Percentiles rank a stretch among this genome's conserved stretches.
These are phyloP conservation scores for Amyloporia xantha DNA, from an alignment of 768 basidiomycete species.

Conservation along the genomic window DNA sequence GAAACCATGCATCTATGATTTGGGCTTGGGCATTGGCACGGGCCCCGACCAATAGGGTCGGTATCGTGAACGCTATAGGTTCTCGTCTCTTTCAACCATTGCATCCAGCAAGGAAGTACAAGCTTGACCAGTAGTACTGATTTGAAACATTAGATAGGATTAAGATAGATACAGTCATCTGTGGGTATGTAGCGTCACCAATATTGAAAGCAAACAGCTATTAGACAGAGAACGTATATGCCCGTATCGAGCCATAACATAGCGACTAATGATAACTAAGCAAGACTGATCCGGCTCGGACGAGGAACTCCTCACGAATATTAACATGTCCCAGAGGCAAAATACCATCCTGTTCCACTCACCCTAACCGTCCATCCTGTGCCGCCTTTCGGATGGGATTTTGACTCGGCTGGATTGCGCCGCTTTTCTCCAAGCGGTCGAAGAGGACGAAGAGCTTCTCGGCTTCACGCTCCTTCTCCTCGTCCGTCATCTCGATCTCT, in stretches of 20 bases:
- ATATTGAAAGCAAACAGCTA: constrained; percentile 1
- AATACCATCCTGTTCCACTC: too few species aligned
- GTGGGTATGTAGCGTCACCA: background rate
- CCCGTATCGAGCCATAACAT: background rate
- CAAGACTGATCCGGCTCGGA: background rate
- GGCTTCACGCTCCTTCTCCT: constrained; percentile 92
- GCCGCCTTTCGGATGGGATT: constrained; percentile 74
- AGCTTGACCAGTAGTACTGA: too few species aligned
- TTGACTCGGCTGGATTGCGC: constrained; percentile 54
- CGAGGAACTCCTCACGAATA: background rate
- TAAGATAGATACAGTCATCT: background rate
- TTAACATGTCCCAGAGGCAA: too few species aligned
- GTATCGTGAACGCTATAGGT: too few species aligned
- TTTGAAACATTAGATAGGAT: too few species aligned
- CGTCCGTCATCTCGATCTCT: constrained; percentile 73
- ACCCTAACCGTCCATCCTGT: constrained; percentile 35
- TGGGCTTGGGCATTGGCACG: background rate
- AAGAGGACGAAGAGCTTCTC: constrained; percentile 91
- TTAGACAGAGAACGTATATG: background rate
- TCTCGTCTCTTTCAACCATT: too few species aligned
- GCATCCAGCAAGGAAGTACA: too few species aligned
- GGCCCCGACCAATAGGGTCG: background rate
- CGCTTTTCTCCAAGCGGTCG: constrained; percentile 76
- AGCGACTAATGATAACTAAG: background rate
- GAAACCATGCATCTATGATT: too few species aligned